phyloP scores from a whole-genome alignment of 495 filamentous ascomycete genomes.

The Daldinia grandis region DNA sequence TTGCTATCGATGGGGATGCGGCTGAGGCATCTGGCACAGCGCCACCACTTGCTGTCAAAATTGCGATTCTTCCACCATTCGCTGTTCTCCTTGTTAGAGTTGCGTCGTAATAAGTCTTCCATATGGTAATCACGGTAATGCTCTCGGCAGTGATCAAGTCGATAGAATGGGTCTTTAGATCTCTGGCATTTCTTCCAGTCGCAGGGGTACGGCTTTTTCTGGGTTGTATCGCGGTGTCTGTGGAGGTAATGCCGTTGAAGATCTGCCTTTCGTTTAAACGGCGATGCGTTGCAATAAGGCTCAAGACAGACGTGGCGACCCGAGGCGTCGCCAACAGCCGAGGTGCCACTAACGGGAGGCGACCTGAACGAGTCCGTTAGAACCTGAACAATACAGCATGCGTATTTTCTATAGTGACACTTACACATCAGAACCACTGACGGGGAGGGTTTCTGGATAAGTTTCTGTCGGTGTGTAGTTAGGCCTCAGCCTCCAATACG shows the following conservation, averaged over 20 bases:
- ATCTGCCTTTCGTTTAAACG: conserved; percentile 58
- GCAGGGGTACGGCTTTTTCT: conserved; percentile 52
- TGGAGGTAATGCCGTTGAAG: conserved; percentile 55
- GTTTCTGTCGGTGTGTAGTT: conserved; percentile 8
- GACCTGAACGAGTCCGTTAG: conserved; percentile 29
- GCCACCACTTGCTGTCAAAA: conserved; percentile 55
- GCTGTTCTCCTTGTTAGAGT: conserved; percentile 26
- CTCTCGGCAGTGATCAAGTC: conserved; percentile 58
- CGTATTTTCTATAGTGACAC: not conserved
- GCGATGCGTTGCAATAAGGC: conserved; percentile 43
- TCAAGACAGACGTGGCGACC: conserved; percentile 40
- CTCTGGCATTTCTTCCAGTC: conserved; percentile 54
- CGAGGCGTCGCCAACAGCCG: not conserved
- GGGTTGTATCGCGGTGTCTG: conserved; percentile 45
- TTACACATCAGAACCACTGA: conserved; percentile 24
- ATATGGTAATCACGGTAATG: conserved; percentile 60
- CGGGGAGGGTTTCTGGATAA: conserved; percentile 12
- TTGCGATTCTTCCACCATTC: conserved; percentile 44
- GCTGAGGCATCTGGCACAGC: conserved; percentile 55
- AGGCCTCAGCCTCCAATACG: conserved; percentile 38
- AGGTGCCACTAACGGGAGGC: conserved; percentile 17
- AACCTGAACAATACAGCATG: not conserved
- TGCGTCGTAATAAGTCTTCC: conserved; percentile 56
- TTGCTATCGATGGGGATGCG: conserved; percentile 46
- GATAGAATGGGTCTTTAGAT: conserved; percentile 48